Evolutionary conservation across 2,329 filamentous ascomycete species (phyloP), one percentile per base, ranked within the genome.

Genomic region (Ophiocordyceps camponoti-leonardi): DNA sequence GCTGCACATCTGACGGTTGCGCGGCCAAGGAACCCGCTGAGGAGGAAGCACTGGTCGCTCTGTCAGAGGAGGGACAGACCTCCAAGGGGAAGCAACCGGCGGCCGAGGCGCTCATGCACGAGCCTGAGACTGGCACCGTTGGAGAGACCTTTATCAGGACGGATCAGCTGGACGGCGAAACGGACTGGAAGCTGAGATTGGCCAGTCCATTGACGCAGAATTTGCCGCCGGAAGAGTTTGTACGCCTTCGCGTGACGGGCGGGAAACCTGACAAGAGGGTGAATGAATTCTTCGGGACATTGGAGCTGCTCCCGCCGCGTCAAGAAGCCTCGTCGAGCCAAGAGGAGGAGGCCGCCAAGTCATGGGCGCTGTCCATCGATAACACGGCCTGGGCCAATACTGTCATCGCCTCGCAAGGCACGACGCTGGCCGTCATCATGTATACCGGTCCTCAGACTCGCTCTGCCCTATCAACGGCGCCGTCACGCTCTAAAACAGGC

Each of bases 311-410:
- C 19, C 72, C 79, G 0, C 76, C 70, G 48, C 67, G 59, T 48
- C 64, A 63, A 50, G 66, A 65, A 52, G 72, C 61, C 50, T 71
- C 35, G 6, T 39, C 67, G 56, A 71, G 56, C 54, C 66, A 60
- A 22, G 58, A 62, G 26, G 52, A 56, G 7, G 53, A 59, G 16
- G 58, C 62, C 33, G 56, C 63, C 16, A 75, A 75, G 47, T 84
- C 82, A 6, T 76, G 81, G 2, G 79, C 88, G 1, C 69, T 98
- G 35, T 86, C 78, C 1, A 95, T 98, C 50, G 92, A 98, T 63
- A 95, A 98, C 58, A 96, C 92, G 8, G 92, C 93, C 11, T 98
- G 93, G 92, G 90, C 90, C 18, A 98, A 96, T 58, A 98, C 92
- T 0, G 84, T 98, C 22, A 83, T 98, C 49, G 92, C 92, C 1